A percentile compares a stretch with the other conserved stretches of the same genome.
These are phyloP conservation scores for Phytophthora vignae DNA, from an alignment of 352 stramenopile genomes.

Conservation along the genomic window DNA sequence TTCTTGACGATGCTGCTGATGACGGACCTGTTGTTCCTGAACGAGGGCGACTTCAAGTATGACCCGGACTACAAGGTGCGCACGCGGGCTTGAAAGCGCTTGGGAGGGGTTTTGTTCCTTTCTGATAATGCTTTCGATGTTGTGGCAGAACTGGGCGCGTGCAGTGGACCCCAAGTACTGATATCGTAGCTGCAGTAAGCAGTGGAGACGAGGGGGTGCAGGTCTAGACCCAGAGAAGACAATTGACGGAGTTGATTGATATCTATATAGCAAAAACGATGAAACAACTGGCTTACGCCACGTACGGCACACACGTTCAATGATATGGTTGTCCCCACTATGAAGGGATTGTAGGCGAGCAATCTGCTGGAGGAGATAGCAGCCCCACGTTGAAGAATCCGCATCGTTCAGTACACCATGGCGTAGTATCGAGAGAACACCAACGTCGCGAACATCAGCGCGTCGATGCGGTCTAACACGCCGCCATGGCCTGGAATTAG, in stretches of 20 bases:
- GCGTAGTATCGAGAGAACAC: constrained; percentile 72
- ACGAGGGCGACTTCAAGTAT: constrained; percentile 79
- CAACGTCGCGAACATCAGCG: constrained; percentile 91
- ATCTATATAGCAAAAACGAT: constrained; percentile 39
- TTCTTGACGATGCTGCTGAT: constrained; percentile 80
- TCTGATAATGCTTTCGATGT: constrained; percentile 16
- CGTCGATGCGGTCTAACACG: constrained; percentile 95
- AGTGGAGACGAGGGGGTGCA: neutral
- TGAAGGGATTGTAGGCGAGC: neutral
- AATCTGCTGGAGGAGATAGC: neutral
- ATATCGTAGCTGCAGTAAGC: neutral
- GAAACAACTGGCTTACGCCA: constrained; percentile 21
- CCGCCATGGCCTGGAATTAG: constrained; percentile 96
- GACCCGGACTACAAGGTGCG: constrained; percentile 88
- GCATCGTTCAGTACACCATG: constrained; percentile 15
- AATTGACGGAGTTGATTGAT: constrained; percentile 23
- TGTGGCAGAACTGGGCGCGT: constrained; percentile 74
- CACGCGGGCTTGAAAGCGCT: neutral
- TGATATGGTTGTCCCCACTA: constrained; percentile 15
- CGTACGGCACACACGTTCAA: constrained; percentile 13
- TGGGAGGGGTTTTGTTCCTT: neutral
- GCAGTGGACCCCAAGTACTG: constrained; percentile 84
- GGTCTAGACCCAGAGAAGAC: neutral
- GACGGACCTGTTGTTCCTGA: constrained; percentile 78
- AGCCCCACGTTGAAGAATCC: neutral